Percentiles rank a stretch among this genome's conserved stretches.
phyloP scores from a whole-genome alignment of 1,284 basidiomycete species.

The Ustilago tritici region DNA sequence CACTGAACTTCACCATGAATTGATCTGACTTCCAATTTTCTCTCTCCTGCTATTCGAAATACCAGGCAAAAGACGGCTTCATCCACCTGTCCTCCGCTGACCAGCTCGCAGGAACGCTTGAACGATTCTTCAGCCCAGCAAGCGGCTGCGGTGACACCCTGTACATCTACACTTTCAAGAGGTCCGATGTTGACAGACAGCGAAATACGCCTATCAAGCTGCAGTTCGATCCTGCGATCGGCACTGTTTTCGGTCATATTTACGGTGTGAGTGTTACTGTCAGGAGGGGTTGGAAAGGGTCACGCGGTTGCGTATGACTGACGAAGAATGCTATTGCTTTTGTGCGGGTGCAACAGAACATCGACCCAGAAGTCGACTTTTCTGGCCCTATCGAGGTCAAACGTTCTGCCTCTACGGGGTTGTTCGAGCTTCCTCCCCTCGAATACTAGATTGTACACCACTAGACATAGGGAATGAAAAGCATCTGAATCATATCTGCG shows the following conservation, averaged over 20 bases:
- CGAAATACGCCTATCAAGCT: conserved; percentile 40
- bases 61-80: conserved; percentile 59
- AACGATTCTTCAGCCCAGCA: conserved; percentile 52
- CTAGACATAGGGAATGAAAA: background rate
- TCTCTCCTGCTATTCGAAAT: background rate
- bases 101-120: conserved; percentile 55
- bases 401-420: conserved; percentile 27
- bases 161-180: conserved; percentile 45
- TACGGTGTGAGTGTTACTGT: conserved; percentile 45
- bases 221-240: conserved; percentile 53
- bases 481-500: no score
- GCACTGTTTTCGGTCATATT: conserved; percentile 55
- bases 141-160: conserved; percentile 50
- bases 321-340: background rate
- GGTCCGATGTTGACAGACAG: conserved; percentile 37
- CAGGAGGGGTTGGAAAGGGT: no score
- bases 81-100: conserved; percentile 60
- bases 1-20: background rate
- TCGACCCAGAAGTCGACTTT: conserved; percentile 48
- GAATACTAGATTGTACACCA: conserved; percentile 17
- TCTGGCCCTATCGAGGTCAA: conserved; percentile 41
- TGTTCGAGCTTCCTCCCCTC: conserved; percentile 39
- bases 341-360: conserved; percentile 15
- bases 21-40: background rate
- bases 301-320: background rate